Evolutionary conservation across 1,284 basidiomycete genomes (phyloP), one percentile per base, ranked within the genome.

Genomic region (Ustilago crameri): DNA sequence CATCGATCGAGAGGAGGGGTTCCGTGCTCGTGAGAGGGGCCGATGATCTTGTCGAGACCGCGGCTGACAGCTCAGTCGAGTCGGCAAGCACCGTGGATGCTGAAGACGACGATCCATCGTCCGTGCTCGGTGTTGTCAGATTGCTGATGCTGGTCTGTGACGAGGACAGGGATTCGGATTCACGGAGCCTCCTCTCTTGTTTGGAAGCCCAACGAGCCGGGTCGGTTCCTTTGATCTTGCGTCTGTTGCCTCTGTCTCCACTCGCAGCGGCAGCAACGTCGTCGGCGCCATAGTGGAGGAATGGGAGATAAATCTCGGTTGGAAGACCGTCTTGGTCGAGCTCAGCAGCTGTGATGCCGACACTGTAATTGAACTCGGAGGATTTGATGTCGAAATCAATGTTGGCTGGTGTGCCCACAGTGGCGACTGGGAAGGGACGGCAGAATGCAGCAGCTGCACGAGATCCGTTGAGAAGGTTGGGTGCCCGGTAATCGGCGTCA

Each of bases 241-340:
- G 44, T 30, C 48, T 30, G 34, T 73, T 53, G 30, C 65, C 65
- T 20, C 30, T 49, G 41, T 75, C 61, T 22, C 72, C 72, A 37
- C 61, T 61, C 17, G 67, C 71, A 45, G 65, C 69, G 26, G 57
- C 71, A 38, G 59, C 61, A 3, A 87, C 78, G 43, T 77, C 79
- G 15, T 86, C 85, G 12, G 86, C 86, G 4, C 92, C 93, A 78
- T 89, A 97, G 83, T 96, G 93, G n/a, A 95, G 88, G 51, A 92
- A 86, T 1, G 94, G 94, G 0, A 96, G 82, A 81, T 88, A 97
- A 17, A 96, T 90, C 86, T 95, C 93, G 10, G 93, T 95, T 12
- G 89, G 86, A 2, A 89, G 83, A 23, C 84, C 84, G 14, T 10
- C 38, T 1, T 52, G 32, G 23, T 45, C 49, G 15, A 68, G 9